phyloP scores from a whole-genome alignment of 2,329 filamentous ascomycete species.

The Fusarium multiceps region DNA sequence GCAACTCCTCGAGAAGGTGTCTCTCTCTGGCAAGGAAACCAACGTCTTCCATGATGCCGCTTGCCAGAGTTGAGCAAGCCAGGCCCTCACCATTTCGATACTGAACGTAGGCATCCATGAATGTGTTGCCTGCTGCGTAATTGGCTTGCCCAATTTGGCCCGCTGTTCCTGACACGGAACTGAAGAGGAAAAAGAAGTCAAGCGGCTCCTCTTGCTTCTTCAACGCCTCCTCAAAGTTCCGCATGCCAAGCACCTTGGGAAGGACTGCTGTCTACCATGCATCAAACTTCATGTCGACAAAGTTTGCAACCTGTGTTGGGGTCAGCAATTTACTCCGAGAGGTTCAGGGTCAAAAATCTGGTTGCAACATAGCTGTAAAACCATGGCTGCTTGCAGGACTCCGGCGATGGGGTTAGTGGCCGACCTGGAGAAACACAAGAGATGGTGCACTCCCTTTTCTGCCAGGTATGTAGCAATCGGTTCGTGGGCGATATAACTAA shows the following conservation, averaged over 20 bases:
- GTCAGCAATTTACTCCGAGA: not conserved
- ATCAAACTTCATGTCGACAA: constrained; percentile 14
- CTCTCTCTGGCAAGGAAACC: constrained; percentile 10
- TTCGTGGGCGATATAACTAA: too few relatives aligned
- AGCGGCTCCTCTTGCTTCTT: constrained; percentile 27
- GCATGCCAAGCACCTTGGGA: constrained; percentile 5
- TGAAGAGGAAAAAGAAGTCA: constrained; percentile 54
- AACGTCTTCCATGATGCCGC: constrained; percentile 18
- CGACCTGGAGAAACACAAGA: too few relatives aligned
- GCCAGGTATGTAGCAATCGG: too few relatives aligned
- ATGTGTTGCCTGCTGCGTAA: constrained; percentile 57
- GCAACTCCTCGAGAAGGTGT: constrained; percentile 10
- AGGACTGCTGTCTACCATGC: constrained; percentile 11
- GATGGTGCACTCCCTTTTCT: too few relatives aligned
- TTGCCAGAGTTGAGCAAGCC: constrained; percentile 10
- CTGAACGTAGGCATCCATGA: constrained; percentile 54
- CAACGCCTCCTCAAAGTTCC: constrained; percentile 42
- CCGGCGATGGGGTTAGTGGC: not conserved
- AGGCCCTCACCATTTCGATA: constrained; percentile 52
- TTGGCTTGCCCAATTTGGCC: constrained; percentile 54
- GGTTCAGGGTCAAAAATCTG: not conserved
- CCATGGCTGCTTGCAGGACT: constrained; percentile 9
- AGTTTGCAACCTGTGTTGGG: constrained; percentile 6
- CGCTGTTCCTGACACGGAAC: constrained; percentile 51
- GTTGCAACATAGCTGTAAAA: constrained; percentile 3